phyloP scores from a whole-genome alignment of 768 basidiomycete genomes.

The Boletus vermiculosoides region DNA sequence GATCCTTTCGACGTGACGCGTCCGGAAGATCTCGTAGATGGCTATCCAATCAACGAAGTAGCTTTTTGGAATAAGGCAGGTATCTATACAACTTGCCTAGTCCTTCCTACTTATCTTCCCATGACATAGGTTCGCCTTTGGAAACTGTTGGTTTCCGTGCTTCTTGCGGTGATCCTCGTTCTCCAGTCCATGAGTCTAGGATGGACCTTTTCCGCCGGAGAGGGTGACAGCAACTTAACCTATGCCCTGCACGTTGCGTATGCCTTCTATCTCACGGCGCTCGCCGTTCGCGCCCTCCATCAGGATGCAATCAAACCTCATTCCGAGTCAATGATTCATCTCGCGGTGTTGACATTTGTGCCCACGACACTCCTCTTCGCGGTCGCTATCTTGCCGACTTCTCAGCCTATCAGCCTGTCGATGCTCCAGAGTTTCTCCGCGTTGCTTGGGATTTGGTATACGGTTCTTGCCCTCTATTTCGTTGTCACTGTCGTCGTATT shows the following conservation, averaged over 20 bases:
- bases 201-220: slow-evolving; percentile 36
- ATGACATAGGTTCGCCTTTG: slow-evolving; percentile 51
- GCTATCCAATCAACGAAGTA: slow-evolving; percentile 59
- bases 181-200: slow-evolving; percentile 57
- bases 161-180: slow-evolving; percentile 47
- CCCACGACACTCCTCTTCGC: slow-evolving; percentile 45
- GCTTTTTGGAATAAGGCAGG: slow-evolving; percentile 59
- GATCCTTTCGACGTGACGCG: slow-evolving; percentile 74
- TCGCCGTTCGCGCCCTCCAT: slow-evolving; percentile 51
- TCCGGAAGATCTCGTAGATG: slow-evolving; percentile 68
- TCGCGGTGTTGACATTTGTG: slow-evolving; percentile 53
- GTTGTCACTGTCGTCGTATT: slow-evolving; percentile 42
- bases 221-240: slow-evolving; percentile 34
- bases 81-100: neutral
- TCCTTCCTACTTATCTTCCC: slow-evolving; percentile 2
- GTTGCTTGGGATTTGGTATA: slow-evolving; percentile 48
- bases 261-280: slow-evolving; percentile 55
- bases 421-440: slow-evolving; percentile 22
- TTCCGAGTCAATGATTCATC: slow-evolving; percentile 58
- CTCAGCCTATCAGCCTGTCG: slow-evolving; percentile 34
- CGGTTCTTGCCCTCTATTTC: slow-evolving; percentile 49
- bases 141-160: slow-evolving; percentile 50
- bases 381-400: slow-evolving; percentile 57
- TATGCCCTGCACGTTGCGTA: slow-evolving; percentile 49
- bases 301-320: slow-evolving; percentile 39